Conservation (phyloP, 768 basidiomycete species). For the Clathrus columnatus region DNA sequence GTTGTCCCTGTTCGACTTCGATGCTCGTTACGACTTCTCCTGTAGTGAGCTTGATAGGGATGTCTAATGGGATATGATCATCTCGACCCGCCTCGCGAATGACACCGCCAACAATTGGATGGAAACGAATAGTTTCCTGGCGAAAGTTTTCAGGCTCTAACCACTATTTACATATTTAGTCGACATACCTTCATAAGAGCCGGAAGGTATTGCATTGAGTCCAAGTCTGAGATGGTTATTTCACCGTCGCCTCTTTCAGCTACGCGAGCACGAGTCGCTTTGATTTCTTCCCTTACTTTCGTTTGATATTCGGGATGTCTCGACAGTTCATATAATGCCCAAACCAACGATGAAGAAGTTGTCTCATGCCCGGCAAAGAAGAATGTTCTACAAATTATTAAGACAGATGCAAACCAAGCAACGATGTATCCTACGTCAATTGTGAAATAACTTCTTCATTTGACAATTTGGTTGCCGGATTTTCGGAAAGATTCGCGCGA, state of each 20-base stretch:
- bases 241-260: slow-evolving; percentile 19
- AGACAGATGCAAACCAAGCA: neutral
- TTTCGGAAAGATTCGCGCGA: slow-evolving; percentile 23
- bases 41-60: slow-evolving; percentile 37
- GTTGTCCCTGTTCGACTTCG: slow-evolving; percentile 41
- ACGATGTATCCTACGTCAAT: slow-evolving; percentile 18
- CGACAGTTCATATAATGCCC: slow-evolving; percentile 23
- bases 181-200: slow-evolving; percentile 26
- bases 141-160: too few relatives aligned
- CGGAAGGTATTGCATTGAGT: slow-evolving; percentile 24
- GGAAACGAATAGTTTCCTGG: slow-evolving; percentile 45
- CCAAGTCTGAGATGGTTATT: slow-evolving; percentile 24
- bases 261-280: slow-evolving; percentile 16
- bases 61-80: slow-evolving; percentile 51
- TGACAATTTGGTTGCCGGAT: slow-evolving; percentile 21
- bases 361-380: slow-evolving; percentile 21
- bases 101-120: slow-evolving; percentile 46
- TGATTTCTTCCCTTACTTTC: slow-evolving; percentile 21
- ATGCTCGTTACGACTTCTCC: slow-evolving; percentile 37
- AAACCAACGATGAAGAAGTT: slow-evolving; percentile 20
- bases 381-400: slow-evolving; percentile 3
- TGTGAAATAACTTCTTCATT: slow-evolving; percentile 26
- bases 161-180: too few relatives aligned
- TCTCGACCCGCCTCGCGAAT: slow-evolving; percentile 43
- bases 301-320: slow-evolving; percentile 19